Conservation (phyloP, 2,329 filamentous ascomycete species). For the Harringtonia aguacate region DNA sequence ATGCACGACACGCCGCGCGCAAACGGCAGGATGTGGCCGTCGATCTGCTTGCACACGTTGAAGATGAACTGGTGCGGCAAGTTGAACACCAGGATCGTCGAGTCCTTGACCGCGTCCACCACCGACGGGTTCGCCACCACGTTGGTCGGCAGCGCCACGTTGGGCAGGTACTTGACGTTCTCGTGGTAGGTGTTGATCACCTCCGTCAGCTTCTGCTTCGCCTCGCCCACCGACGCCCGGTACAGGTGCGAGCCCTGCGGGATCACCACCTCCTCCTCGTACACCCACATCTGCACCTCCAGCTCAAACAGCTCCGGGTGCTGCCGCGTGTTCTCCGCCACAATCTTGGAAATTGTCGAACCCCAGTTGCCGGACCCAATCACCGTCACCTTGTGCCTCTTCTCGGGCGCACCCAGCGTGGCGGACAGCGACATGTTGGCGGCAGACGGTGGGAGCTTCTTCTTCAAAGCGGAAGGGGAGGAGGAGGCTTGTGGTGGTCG, state of each 20-base stretch:
- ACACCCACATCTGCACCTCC: conserved; percentile 98
- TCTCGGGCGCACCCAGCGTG: conserved; percentile 39
- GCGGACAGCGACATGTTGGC: conserved; percentile 16
- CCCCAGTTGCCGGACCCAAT: conserved; percentile 98
- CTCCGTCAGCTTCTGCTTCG: conserved; percentile 75
- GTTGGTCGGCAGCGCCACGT: conserved; percentile 72
- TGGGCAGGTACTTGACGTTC: conserved; percentile 97
- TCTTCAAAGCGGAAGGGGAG: too few relatives aligned
- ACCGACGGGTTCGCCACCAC: conserved; percentile 75
- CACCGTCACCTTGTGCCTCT: conserved; percentile 86
- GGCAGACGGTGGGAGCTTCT: too few relatives aligned
- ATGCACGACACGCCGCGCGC: conserved; percentile 94
- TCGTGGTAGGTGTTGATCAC: conserved; percentile 91
- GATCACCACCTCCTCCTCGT: conserved; percentile 77
- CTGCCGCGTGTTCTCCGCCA: conserved; percentile 79
- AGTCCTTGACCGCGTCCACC: conserved; percentile 67
- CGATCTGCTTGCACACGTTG: conserved; percentile 71
- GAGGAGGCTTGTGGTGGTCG: too few relatives aligned
- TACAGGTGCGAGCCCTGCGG: conserved; percentile 64
- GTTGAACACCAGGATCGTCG: conserved; percentile 91
- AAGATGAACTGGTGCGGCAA: conserved; percentile 92
- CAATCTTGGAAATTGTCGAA: conserved; percentile 92
- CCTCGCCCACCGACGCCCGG: conserved; percentile 48
- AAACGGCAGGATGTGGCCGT: conserved; percentile 82
- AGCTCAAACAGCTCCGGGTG: conserved; percentile 75